Evolutionary conservation across 2,329 filamentous ascomycete genomes (phyloP).

Genomic region (Colletotrichum kahawae): DNA sequence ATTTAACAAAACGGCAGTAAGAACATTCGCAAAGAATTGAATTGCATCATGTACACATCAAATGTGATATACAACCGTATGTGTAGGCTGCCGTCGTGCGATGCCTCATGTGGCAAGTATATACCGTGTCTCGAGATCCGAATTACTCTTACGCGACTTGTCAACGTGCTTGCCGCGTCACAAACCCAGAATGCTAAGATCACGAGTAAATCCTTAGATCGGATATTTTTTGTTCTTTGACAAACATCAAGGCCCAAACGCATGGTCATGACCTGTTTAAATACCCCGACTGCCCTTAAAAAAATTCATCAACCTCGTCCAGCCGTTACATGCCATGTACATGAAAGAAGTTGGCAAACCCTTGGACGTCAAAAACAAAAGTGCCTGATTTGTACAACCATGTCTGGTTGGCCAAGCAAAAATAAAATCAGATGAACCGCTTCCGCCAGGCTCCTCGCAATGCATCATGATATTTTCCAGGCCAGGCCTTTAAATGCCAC

Average conservation of each 20-base stretch:
- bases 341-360: not conserved
- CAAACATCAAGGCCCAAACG: not conserved
- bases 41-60: not conserved
- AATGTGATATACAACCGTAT: not conserved
- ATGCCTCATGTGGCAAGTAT: not conserved
- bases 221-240: not conserved
- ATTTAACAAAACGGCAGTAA: not conserved
- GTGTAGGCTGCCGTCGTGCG: not conserved
- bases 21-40: not conserved
- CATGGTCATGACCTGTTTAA: not conserved
- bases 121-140: not conserved
- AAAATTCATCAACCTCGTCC: conserved; percentile 3
- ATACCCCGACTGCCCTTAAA: not conserved
- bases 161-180: not conserved
- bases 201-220: not conserved
- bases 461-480: conserved; percentile 21
- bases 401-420: not conserved
- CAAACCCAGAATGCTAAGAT: not conserved
- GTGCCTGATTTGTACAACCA: not conserved
- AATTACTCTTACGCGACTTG: not conserved
- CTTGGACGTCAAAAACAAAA: not conserved
- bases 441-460: conserved; percentile 16
- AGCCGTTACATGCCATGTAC: not conserved
- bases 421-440: not conserved
- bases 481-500: conserved; percentile 20